Evolutionary conservation across 495 filamentous ascomycete species (phyloP).

Genomic region (Aspergillus hancockii): DNA sequence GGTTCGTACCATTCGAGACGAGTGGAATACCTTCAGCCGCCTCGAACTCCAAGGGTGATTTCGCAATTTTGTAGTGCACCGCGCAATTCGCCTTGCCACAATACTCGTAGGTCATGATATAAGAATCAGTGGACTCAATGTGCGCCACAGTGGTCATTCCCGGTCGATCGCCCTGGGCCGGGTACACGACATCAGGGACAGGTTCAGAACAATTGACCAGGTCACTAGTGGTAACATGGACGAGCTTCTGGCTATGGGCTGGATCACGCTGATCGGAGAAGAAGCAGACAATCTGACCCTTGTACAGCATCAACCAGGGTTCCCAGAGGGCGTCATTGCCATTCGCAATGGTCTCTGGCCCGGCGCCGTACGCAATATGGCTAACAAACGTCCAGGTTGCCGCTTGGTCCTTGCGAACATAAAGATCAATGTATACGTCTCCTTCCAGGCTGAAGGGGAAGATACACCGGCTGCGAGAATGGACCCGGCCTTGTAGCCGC

Average conservation of each 20-base stretch:
- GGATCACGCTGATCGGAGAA: slow-evolving; percentile 13
- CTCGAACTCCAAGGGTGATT: slow-evolving; percentile 2
- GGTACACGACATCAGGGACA: neutral
- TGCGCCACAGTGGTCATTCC: slow-evolving; percentile 8
- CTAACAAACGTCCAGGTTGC: slow-evolving; percentile 6
- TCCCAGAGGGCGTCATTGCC: slow-evolving; percentile 7
- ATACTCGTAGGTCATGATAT: slow-evolving; percentile 11
- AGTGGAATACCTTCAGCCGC: neutral
- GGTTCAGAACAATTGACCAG: neutral
- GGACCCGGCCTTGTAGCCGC: neutral
- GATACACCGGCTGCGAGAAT: slow-evolving; percentile 8
- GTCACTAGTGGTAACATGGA: slow-evolving; percentile 5
- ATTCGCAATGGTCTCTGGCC: neutral
- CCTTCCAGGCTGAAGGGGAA: neutral
- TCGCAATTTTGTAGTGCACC: slow-evolving; percentile 6
- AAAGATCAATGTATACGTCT: slow-evolving; percentile 4
- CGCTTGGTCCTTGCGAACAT: neutral
- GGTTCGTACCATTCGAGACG: slow-evolving; percentile 4
- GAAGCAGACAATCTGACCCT: slow-evolving; percentile 5
- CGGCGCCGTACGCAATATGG: slow-evolving; percentile 2
- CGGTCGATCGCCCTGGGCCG: neutral
- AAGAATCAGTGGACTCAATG: slow-evolving; percentile 4
- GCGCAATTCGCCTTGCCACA: neutral
- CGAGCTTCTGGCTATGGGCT: slow-evolving; percentile 9
- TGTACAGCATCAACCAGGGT: slow-evolving; percentile 4